Percentiles rank a stretch among this genome's conserved stretches.
Evolutionary conservation across 495 filamentous ascomycete genomes (phyloP).

Genomic region (Apiosordaria backusii): DNA sequence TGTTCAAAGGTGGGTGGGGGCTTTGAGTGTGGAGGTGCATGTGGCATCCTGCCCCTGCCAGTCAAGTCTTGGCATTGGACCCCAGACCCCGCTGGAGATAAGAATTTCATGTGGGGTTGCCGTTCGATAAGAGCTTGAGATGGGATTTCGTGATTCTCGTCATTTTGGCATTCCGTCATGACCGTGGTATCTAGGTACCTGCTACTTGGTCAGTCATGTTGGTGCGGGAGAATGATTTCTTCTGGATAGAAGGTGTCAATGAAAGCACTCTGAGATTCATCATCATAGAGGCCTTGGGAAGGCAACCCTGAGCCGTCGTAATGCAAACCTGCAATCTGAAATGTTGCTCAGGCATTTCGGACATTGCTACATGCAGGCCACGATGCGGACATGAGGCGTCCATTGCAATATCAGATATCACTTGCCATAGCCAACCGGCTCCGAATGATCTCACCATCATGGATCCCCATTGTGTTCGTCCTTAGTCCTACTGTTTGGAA

Average conservation of each 20-base stretch:
- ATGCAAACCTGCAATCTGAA: background rate
- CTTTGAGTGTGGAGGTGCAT: background rate
- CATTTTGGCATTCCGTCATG: background rate
- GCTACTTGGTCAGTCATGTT: background rate
- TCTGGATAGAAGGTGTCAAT: no score
- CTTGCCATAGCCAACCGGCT: background rate
- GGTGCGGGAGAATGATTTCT: background rate
- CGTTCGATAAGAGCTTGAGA: background rate
- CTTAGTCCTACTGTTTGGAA: background rate
- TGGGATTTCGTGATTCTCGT: background rate
- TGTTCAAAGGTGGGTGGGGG: background rate
- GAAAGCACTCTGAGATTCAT: no score
- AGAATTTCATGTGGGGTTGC: background rate
- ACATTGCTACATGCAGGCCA: background rate
- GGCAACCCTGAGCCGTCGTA: background rate
- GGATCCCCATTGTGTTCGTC: background rate
- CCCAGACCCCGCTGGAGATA: background rate
- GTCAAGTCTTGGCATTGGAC: background rate
- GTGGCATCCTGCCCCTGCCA: background rate
- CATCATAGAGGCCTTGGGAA: background rate
- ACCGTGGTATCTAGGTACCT: background rate
- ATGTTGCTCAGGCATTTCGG: background rate
- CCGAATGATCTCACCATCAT: background rate
- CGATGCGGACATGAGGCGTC: background rate
- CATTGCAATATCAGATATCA: no score